Evolutionary conservation across 83 land plant species (phyloP), one percentile per base, ranked within the genome.

Genomic region (Picea engelmannii): DNA sequence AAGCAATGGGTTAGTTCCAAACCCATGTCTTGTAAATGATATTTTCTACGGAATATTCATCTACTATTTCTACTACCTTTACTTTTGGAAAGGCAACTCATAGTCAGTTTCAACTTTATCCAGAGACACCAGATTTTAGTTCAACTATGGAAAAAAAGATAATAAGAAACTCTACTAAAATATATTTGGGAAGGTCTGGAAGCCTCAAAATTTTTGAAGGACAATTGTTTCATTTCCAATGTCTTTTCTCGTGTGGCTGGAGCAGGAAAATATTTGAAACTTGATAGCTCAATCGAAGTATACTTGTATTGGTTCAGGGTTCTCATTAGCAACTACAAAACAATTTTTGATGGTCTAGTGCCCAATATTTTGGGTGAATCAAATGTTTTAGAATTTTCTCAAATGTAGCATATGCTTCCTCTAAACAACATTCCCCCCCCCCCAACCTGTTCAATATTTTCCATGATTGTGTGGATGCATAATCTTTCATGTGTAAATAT

Each of bases 231-330:
- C 20, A 88, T 38, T 83, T 85, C 97, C 2, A 95, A 96, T 88
- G 99, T 97, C 9, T 83, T 89, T 66, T 84, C 94, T 66, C 94
- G 97, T 61, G 84, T 90, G 27, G 58, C 79, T 74, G 90, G 89
- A 38, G 76, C 81, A 82, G 86, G 81, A 21, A 75, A 73, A 60
- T 66, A 81, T 38, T 75, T 81, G 24, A 96, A 93, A 82, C 76
- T 84, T 49, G 96, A 95, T 35, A 86, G 40, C 79, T 78, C 81
- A 13, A 74, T 90, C 80, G 99, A 97, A 85, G 89, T 88, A 31
- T 81, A 78, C 79, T 86, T 95, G 42, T 90, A 92, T 81, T 97
- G 99, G 99, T 95, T 97, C 80, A 85, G 96, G 76, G 81, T 95
- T 47, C 91, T 97, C 68, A 82, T 97, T 78, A 96, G 98, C 17